Evolutionary conservation across 805 yeast genomes (phyloP).

Genomic region (Blastobotrys attinorum): DNA sequence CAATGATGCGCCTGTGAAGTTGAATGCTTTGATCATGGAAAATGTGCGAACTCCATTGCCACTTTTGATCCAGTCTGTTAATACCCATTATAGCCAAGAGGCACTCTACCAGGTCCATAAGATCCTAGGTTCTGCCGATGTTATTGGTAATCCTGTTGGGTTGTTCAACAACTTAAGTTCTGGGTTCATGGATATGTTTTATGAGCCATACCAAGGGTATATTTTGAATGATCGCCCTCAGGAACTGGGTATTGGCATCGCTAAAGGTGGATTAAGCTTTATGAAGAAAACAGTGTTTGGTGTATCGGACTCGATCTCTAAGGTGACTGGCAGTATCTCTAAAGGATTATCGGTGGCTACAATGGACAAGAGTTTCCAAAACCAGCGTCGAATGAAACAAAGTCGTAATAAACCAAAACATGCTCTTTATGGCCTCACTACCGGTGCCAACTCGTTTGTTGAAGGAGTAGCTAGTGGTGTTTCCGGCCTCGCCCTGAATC

Average conservation of each 20-base stretch:
- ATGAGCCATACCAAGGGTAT: slow-evolving; percentile 95
- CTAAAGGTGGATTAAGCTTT: slow-evolving; percentile 93
- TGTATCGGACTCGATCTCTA: slow-evolving; percentile 85
- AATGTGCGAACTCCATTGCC: slow-evolving; percentile 84
- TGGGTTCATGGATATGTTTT: slow-evolving; percentile 92
- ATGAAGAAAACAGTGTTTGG: slow-evolving; percentile 93
- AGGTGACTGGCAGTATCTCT: slow-evolving; percentile 88
- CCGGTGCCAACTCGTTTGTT: slow-evolving; percentile 83
- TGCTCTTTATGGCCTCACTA: slow-evolving; percentile 74
- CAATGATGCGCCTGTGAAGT: slow-evolving; percentile 89
- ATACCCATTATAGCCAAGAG: slow-evolving; percentile 86
- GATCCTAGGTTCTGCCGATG: slow-evolving; percentile 91
- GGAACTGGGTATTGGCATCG: slow-evolving; percentile 89
- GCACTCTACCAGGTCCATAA: slow-evolving; percentile 87
- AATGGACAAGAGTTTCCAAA: slow-evolving; percentile 78
- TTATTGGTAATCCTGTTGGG: slow-evolving; percentile 96
- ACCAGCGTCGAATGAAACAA: slow-evolving; percentile 52
- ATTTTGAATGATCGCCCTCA: slow-evolving; percentile 92
- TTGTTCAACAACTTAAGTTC: slow-evolving; percentile 86
- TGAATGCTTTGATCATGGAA: slow-evolving; percentile 81
- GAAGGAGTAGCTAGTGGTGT: slow-evolving; percentile 85
- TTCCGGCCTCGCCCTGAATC: slow-evolving; percentile 83
- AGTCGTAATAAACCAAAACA: slow-evolving; percentile 75
- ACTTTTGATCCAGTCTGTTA: slow-evolving; percentile 56
- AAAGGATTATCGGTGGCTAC: slow-evolving; percentile 91